Evolutionary conservation across 495 filamentous ascomycete genomes (phyloP).

Genomic region (Pseudevernia furfuracea): DNA sequence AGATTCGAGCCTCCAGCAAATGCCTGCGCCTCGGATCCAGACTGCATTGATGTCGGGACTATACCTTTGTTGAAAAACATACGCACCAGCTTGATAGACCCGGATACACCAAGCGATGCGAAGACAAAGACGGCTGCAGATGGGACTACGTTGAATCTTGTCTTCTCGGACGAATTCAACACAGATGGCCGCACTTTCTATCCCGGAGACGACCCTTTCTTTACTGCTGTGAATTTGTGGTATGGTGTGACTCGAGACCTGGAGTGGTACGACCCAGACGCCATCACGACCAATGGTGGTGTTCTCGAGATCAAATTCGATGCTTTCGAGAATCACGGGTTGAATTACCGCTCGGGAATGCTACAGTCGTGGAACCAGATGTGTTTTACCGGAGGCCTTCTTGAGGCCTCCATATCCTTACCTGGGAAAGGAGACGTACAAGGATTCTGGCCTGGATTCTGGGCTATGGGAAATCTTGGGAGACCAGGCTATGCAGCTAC

Average conservation of each 20-base stretch:
- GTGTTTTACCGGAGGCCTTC: constrained; percentile 66
- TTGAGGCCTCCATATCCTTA: constrained; percentile 72
- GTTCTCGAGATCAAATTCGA: constrained; percentile 61
- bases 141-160: constrained; percentile 57
- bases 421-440: constrained; percentile 60
- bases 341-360: constrained; percentile 75
- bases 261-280: constrained; percentile 81
- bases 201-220: constrained; percentile 65
- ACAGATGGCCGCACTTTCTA: constrained; percentile 64
- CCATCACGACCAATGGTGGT: constrained; percentile 59
- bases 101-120: constrained; percentile 58
- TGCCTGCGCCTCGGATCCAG: constrained; percentile 37
- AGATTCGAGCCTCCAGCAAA: constrained; percentile 26
- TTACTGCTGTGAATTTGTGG: constrained; percentile 66
- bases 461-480: constrained; percentile 70
- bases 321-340: constrained; percentile 56
- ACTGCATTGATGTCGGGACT: constrained; percentile 53
- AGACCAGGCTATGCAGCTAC: constrained; percentile 62
- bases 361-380: constrained; percentile 74
- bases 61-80: constrained; percentile 53
- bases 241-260: constrained; percentile 72
- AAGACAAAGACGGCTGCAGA: constrained; percentile 48
- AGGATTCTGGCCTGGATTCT: constrained; percentile 77
- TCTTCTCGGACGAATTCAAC: constrained; percentile 79
- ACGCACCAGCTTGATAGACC: constrained; percentile 57